Evolutionary conservation across 202 grass and related monocot species (phyloP), one percentile per base, ranked within the genome.

Genomic region (Digitaria exilis): DNA sequence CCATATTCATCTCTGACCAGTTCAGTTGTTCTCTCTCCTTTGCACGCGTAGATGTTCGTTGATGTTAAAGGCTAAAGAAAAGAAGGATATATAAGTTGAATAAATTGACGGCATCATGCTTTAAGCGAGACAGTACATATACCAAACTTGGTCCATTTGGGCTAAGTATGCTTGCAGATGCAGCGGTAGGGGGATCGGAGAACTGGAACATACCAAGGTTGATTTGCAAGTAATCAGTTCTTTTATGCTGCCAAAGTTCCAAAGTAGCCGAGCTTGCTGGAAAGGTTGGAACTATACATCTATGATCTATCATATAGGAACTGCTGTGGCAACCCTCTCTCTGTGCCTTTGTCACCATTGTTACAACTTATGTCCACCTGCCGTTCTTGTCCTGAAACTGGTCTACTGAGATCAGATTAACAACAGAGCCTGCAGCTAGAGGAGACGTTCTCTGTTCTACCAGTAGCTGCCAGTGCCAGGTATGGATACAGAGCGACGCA

Each of bases 401-500:
- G 29, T 60, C 12, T 28, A n/a, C 57, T n/a, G 41, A 46, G 41
- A 32, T 77, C 18, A 62, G 74, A 77, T 77, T 62, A 42, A 21
- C 8, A 77, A 16, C 17, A 44, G 54, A 44, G 25, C 26, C n/a
- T n/a, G n/a, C n/a, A n/a, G n/a, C n/a, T n/a, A n/a, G n/a, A n/a
- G n/a, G n/a, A n/a, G n/a, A n/a, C n/a, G n/a, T n/a, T n/a, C n/a
- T n/a, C 35, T 37, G 35, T 37, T 7, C 16, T 16, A 51, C 19
- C 49, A 37, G 17, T 51, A 51, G 49, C 18, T 19, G 14, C 1
- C 18, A 19, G n/a, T n/a, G n/a, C n/a, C n/a, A 57, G n/a, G n/a
- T 4, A 78, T 78, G 75, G 75, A 78, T 13, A 49, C 2, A 16
- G n/a, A 41, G n/a, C 11, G 21, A 9, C 29, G 49, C 31, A 96